Evolutionary conservation across 345 rosid genomes (phyloP), one percentile per base, ranked within the genome.

Genomic region (Turritis glabra): DNA sequence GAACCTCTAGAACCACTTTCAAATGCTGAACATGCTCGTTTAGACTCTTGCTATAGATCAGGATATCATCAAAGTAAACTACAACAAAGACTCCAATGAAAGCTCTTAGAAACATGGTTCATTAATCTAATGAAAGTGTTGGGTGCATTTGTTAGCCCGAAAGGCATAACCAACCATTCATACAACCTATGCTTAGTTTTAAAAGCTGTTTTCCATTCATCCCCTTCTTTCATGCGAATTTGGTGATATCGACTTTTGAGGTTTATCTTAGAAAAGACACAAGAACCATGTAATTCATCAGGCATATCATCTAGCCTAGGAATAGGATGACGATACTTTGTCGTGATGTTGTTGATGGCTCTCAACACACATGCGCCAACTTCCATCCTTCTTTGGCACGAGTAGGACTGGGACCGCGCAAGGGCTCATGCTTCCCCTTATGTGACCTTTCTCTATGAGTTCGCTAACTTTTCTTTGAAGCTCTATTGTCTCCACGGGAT

Each of bases 1-100:
- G 7, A 0, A 22, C 15, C 0, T 1, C 5, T 11, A 10, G 0
- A 4, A 21, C 3, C 1, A 1, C 3, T 8, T 9, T 9, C 2
- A 21, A 0, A 22, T 21, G 27, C 0, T 50, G 0, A 1, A 50
- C 3, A 50, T 22, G 7, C 0, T 50, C 54, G 0, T 10, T 14
- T 50, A 50, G 7, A 2, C 3, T 19, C 1, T 21, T 21, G 15
- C 1, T 50, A 3, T 9, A 50, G 2, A 21, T 1, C 3, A 50
- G 2, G n/a, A n/a, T n/a, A n/a, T n/a, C n/a, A n/a, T n/a, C n/a
- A n/a, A n/a, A n/a, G n/a, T n/a, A n/a, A n/a, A n/a, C n/a, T n/a
- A n/a, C n/a, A n/a, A n/a, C n/a, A n/a, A n/a, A n/a, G n/a, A n/a
- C n/a, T n/a, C n/a, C 3, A 26, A 26, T 26, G 5, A 26, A 26